Evolutionary conservation across 2,329 filamentous ascomycete species (phyloP).

Genomic region (Stagonosporopsis vannaccii): DNA sequence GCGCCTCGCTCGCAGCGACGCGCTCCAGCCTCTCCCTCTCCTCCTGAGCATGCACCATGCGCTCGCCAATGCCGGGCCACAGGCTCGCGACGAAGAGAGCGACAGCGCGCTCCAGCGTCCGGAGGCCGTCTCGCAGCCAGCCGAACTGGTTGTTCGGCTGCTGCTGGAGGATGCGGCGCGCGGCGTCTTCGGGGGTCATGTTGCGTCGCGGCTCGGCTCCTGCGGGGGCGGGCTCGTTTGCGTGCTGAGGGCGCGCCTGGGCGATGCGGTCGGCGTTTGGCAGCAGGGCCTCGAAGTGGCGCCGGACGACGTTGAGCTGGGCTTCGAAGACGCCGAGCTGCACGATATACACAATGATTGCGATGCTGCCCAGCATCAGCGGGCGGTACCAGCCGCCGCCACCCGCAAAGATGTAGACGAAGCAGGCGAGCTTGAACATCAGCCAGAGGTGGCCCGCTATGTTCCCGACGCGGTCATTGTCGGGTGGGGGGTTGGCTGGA

Average conservation of each 20-base stretch:
- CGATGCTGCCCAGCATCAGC: constrained; percentile 51
- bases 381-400: constrained; percentile 53
- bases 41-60: constrained; percentile 64
- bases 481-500: constrained; percentile 17
- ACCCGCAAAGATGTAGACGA: constrained; percentile 64
- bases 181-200: constrained; percentile 52
- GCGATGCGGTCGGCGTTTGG: constrained; percentile 30
- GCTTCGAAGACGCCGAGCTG: constrained; percentile 53
- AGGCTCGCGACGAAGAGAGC: constrained; percentile 70
- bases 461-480: constrained; percentile 37
- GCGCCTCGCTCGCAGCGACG: constrained; percentile 38
- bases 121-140: constrained; percentile 47
- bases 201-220: constrained; percentile 22
- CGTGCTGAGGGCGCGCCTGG: constrained; percentile 15
- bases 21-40: constrained; percentile 51
- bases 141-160: constrained; percentile 37
- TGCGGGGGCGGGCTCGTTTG: constrained; percentile 7
- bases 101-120: constrained; percentile 62
- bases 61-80: constrained; percentile 68
- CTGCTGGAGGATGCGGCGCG: constrained; percentile 50
- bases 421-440: constrained; percentile 63
- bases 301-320: constrained; percentile 47
- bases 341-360: constrained; percentile 51
- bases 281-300: constrained; percentile 56
- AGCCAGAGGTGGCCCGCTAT: constrained; percentile 60